These are phyloP conservation scores for Xylaria scruposa DNA, from an alignment of 495 filamentous ascomycete genomes.

Conservation along the genomic window DNA sequence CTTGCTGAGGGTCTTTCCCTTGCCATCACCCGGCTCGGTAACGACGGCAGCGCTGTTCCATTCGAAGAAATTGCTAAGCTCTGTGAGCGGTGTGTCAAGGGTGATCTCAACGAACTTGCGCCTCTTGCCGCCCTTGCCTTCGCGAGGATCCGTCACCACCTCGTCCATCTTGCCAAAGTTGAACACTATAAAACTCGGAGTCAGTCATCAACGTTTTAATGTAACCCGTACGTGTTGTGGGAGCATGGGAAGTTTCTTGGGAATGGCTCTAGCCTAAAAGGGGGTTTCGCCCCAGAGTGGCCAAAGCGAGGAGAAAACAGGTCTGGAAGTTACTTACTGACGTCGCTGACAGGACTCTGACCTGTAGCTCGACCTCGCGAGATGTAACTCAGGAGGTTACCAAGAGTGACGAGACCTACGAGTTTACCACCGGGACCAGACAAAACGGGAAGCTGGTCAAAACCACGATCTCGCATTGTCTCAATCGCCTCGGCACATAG, in stretches of 20 bases:
- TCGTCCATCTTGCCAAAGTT: conserved; percentile 86
- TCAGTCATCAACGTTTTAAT: not conserved
- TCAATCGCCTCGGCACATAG: conserved; percentile 86
- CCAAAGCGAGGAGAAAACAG: not conserved
- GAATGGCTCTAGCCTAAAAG: not conserved
- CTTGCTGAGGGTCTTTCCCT: conserved; percentile 64
- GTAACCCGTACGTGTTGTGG: no score
- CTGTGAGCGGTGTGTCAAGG: conserved; percentile 80
- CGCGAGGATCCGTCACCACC: conserved; percentile 81
- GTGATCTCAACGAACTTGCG: conserved; percentile 93
- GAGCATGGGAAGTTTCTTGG: not conserved
- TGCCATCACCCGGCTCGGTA: conserved; percentile 66
- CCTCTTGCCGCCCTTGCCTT: conserved; percentile 57
- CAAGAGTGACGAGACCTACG: conserved; percentile 90
- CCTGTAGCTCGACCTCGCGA: conserved; percentile 77
- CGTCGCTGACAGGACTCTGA: conserved; percentile 75
- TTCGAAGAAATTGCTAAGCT: conserved; percentile 90
- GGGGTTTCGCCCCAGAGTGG: not conserved
- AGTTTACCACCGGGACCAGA: conserved; percentile 70
- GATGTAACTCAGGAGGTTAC: conserved; percentile 90
- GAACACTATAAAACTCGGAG: conserved; percentile 63
- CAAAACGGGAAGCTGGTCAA: conserved; percentile 94
- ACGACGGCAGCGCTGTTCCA: conserved; percentile 97
- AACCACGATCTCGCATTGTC: conserved; percentile 95
- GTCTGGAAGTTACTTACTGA: conserved; percentile 52